Percentiles rank a stretch among this genome's conserved stretches.
Conservation (phyloP, 305 asterid genomes). For the Solanum hybrid region DNA sequence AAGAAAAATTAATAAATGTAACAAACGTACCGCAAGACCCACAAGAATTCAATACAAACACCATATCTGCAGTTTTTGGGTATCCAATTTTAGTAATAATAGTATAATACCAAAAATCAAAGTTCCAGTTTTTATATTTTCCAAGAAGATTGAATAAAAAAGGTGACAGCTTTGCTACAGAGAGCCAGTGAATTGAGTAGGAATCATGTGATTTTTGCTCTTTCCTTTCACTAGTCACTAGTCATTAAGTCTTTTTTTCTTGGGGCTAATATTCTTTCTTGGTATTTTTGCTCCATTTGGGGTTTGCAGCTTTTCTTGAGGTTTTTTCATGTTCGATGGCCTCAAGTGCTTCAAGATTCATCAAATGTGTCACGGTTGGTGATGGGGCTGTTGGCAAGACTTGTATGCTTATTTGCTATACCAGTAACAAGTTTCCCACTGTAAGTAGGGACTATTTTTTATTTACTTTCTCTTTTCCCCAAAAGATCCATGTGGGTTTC, state of each 20-base stretch:
- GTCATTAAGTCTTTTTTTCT: neutral
- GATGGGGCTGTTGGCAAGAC: constrained; percentile 99
- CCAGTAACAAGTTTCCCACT: constrained; percentile 94
- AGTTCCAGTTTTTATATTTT: constrained; percentile 6
- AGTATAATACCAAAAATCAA: neutral
- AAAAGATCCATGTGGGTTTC: neutral
- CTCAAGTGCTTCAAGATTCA: constrained; percentile 75
- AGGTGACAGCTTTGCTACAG: constrained; percentile 8
- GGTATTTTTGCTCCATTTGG: neutral
- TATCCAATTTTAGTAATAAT: neutral
- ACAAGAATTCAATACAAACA: neutral
- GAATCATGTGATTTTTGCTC: constrained; percentile 53
- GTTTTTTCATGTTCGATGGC: constrained; percentile 51
- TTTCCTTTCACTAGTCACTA: constrained; percentile 8
- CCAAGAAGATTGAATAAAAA: constrained; percentile 5
- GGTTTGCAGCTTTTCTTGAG: constrained; percentile 7
- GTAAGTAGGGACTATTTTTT: constrained; percentile 30
- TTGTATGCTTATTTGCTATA: constrained; percentile 97
- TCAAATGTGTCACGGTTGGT: constrained; percentile 96
- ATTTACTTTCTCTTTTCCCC: neutral
- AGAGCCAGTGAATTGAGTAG: constrained; percentile 10
- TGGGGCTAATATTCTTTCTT: neutral
- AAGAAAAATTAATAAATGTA: neutral
- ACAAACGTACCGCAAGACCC: neutral
- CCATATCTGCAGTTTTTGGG: neutral